Base-by-base conservation (phyloP, 192 early-diverging fungal species). In the Mortierella hygrophila region DNA sequence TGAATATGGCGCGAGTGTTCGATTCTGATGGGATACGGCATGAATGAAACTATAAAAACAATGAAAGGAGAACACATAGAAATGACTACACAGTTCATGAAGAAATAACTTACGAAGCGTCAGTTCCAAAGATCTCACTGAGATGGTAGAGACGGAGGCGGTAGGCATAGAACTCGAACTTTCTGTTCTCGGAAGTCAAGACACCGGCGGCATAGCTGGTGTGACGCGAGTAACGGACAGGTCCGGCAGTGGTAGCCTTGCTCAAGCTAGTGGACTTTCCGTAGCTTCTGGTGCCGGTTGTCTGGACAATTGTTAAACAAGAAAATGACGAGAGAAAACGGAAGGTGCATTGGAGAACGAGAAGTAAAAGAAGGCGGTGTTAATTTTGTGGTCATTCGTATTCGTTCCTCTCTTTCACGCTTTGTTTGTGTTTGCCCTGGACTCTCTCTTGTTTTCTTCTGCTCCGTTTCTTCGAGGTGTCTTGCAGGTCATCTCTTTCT, bases 201-300 rank as follows among this genome's bases (percentile, higher is more conserved):
- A 81, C 65, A 63, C 84, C 84, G 13, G 84, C 84, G 29, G 84
- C 84, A 26, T 86, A 86, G 76, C 84, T 86, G n/a, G 84, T 86
- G 42, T 86, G 84, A 40, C 84, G 84, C 23, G 84, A 86, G 71
- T 57, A 86, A 35, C 75, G 78, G 8, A 68, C 79, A 18, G 84
- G 84, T 6, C 84, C 84, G 13, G 42, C 74, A 6, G 84, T 86
- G 5, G 84, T 74, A 10, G 76, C 37, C 40, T 72, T 54, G 18
- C 42, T 35, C 69, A 85, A 41, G 20, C 26, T 18, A 6, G 78
- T 78, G 4, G 52, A 54, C 42, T 76, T 76, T 29, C 78, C 78
- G 23, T 42, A 38, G 26, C 73, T 85, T 52, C 78, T 63, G 0
- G 68, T 80, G 23, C 44, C 78, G 23, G 47, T 68, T 13, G 78